Percentiles rank a stretch among this genome's conserved stretches.
phyloP scores from a whole-genome alignment of 1,139 yeast genomes.

The Debaryomyces fabryi region DNA sequence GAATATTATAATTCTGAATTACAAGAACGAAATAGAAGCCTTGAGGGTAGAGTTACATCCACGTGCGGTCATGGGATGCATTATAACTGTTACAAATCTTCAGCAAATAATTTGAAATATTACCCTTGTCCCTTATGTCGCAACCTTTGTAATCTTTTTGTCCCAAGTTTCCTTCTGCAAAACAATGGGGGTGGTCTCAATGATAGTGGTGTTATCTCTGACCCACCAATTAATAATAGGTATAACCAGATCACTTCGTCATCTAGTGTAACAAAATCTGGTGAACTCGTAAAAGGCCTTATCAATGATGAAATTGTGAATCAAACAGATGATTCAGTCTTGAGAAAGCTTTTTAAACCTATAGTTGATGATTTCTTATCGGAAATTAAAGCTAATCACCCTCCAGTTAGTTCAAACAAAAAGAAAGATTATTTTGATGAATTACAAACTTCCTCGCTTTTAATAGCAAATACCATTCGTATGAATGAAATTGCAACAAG shows the following conservation, averaged over 20 bases:
- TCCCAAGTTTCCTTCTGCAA: slow-evolving; percentile 44
- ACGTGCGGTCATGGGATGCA: slow-evolving; percentile 79
- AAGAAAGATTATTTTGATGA: slow-evolving; percentile 23
- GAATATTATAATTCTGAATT: slow-evolving; percentile 14
- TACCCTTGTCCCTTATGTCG: slow-evolving; percentile 69
- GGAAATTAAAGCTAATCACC: slow-evolving; percentile 16
- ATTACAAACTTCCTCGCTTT: slow-evolving; percentile 25
- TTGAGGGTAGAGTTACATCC: slow-evolving; percentile 41
- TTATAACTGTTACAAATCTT: slow-evolving; percentile 49
- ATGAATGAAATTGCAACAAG: slow-evolving; percentile 60
- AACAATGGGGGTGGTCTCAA: slow-evolving; percentile 19
- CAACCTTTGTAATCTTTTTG: slow-evolving; percentile 46
- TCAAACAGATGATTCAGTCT: background rate
- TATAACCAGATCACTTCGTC: slow-evolving; percentile 25
- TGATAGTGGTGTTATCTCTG: slow-evolving; percentile 14
- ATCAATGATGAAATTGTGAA: slow-evolving; percentile 16
- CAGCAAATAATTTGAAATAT: slow-evolving; percentile 31
- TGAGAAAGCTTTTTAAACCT: slow-evolving; percentile 8
- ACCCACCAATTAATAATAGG: slow-evolving; percentile 17
- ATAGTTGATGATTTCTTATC: slow-evolving; percentile 13
- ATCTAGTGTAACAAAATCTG: slow-evolving; percentile 16
- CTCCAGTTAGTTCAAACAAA: slow-evolving; percentile 17
- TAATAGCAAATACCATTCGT: slow-evolving; percentile 59
- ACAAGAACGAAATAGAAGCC: slow-evolving; percentile 13
- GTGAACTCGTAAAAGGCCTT: slow-evolving; percentile 12